Percentiles rank a stretch among this genome's conserved stretches.
Evolutionary conservation across 352 stramenopile species (phyloP).

Genomic region (Pythium aphanidermatum): DNA sequence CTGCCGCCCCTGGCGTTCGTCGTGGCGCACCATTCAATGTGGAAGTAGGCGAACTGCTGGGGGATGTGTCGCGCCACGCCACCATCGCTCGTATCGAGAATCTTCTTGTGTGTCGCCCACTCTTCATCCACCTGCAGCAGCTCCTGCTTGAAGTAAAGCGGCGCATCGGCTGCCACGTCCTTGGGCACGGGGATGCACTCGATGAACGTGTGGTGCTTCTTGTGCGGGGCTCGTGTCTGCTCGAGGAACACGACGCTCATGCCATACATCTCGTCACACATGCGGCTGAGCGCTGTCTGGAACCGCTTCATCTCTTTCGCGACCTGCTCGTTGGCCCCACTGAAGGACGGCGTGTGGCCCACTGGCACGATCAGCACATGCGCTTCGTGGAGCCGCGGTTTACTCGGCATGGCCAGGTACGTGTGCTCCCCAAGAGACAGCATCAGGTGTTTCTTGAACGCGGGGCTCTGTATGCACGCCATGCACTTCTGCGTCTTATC

Average conservation of each 20-base stretch:
- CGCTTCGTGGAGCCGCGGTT: constrained; percentile 41
- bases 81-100: constrained; percentile 64
- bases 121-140: constrained; percentile 69
- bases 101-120: constrained; percentile 78
- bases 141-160: constrained; percentile 83
- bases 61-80: constrained; percentile 60
- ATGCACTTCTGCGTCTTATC: constrained; percentile 57
- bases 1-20: constrained; percentile 30
- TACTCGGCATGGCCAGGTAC: constrained; percentile 61
- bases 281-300: constrained; percentile 41
- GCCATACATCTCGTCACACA: constrained; percentile 51
- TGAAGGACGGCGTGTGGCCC: constrained; percentile 57
- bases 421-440: constrained; percentile 71
- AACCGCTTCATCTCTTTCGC: constrained; percentile 61
- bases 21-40: constrained; percentile 58
- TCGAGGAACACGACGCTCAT: constrained; percentile 76
- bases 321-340: constrained; percentile 55
- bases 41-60: constrained; percentile 78
- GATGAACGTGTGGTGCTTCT: constrained; percentile 62
- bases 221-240: constrained; percentile 55
- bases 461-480: constrained; percentile 57
- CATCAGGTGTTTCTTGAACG: constrained; percentile 79
- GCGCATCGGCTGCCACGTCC: constrained; percentile 51
- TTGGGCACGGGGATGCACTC: constrained; percentile 75
- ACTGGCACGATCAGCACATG: constrained; percentile 77